phyloP scores from a whole-genome alignment of 2,329 filamentous ascomycete genomes.

The Aspergillus vadensis region DNA sequence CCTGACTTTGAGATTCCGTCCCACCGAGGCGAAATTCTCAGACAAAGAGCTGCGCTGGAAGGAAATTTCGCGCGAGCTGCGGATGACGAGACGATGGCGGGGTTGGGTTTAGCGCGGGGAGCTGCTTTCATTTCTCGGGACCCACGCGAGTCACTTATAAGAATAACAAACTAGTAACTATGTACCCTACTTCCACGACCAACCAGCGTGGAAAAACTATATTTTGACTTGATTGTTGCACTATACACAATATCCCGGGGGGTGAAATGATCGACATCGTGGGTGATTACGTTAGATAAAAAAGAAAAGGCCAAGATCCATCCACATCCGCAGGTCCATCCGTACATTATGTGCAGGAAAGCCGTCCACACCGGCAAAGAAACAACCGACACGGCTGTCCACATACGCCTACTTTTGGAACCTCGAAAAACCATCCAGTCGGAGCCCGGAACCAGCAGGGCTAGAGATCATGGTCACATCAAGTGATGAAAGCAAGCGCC shows the following conservation, averaged over 20 bases:
- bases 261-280: background rate
- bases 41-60: background rate
- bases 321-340: background rate
- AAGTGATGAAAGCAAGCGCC: constrained; percentile 3
- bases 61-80: background rate
- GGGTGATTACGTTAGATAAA: constrained; percentile 1
- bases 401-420: constrained; percentile 1
- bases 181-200: background rate
- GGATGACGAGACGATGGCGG: constrained; percentile 1
- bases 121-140: background rate
- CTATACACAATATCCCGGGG: constrained; percentile 3
- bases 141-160: background rate
- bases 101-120: background rate
- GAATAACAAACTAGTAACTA: background rate
- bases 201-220: background rate
- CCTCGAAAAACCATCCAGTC: background rate
- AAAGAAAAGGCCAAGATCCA: background rate
- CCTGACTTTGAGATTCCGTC: background rate
- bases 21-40: background rate
- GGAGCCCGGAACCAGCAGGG: constrained; percentile 6
- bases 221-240: background rate
- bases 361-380: background rate
- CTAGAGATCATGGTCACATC: constrained; percentile 13
- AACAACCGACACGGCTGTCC: background rate
- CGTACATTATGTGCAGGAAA: background rate